Conservation (phyloP, 768 basidiomycete genomes). For the Guyanaporus albipodus region DNA sequence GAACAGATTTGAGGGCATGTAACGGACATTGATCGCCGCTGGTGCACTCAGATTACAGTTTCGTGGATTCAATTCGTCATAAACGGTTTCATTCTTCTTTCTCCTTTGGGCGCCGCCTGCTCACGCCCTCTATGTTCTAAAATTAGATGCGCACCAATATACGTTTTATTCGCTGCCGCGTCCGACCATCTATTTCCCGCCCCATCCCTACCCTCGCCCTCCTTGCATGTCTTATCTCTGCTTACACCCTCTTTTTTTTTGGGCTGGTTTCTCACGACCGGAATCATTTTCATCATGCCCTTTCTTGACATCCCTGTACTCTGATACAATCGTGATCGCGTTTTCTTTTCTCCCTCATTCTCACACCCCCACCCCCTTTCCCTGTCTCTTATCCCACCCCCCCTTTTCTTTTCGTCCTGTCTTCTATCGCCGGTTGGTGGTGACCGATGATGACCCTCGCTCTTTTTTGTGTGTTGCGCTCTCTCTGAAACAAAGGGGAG, state of each 20-base stretch:
- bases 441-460: conserved; percentile 1
- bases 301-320: conserved; percentile 15
- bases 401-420: too few species aligned
- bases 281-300: conserved; percentile 5
- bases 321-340: conserved; percentile 11
- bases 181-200: not conserved
- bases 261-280: too few species aligned
- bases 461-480: not conserved
- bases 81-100: not conserved
- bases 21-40: conserved; percentile 13
- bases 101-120: conserved; percentile 10
- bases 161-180: conserved; percentile 3
- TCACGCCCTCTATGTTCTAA: conserved; percentile 15
- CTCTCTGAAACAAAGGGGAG: conserved; percentile 3
- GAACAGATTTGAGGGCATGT: not conserved
- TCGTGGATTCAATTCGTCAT: conserved; percentile 11
- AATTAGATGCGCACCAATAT: conserved; percentile 19
- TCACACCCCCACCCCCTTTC: too few species aligned
- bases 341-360: not conserved
- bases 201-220: not conserved
- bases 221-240: too few species aligned
- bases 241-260: too few species aligned
- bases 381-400: not conserved
- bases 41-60: conserved; percentile 19
- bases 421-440: not conserved